Percentiles rank a stretch among this genome's conserved stretches.
Conservation (phyloP, 2,329 filamentous ascomycete genomes). For the Orbilia blumenaviensis region DNA sequence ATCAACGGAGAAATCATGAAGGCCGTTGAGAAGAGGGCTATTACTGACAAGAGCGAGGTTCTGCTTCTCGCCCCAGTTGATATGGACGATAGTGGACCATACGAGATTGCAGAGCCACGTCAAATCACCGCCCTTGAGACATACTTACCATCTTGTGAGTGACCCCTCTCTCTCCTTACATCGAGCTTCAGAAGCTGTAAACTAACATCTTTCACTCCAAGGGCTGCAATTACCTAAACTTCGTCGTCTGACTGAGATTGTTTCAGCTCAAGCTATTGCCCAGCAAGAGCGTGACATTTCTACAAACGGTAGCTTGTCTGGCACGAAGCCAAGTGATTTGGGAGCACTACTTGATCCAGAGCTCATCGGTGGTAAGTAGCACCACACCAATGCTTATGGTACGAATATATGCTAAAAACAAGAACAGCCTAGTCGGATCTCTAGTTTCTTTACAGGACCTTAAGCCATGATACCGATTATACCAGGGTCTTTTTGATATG, state of each 20-base stretch:
- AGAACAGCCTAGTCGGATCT: slow-evolving; percentile 26
- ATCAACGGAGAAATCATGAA: slow-evolving; percentile 99
- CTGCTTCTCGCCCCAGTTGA: slow-evolving; percentile 92
- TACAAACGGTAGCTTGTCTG: neutral
- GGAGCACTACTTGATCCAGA: slow-evolving; percentile 48
- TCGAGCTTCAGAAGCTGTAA: no score
- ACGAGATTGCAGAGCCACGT: slow-evolving; percentile 96
- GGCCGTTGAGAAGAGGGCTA: slow-evolving; percentile 85
- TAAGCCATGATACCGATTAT: neutral
- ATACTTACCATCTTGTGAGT: slow-evolving; percentile 93
- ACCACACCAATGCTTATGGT: no score
- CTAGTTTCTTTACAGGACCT: neutral
- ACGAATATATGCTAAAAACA: neutral
- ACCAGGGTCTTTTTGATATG: neutral
- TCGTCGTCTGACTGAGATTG: slow-evolving; percentile 97
- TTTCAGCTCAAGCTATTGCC: slow-evolving; percentile 89
- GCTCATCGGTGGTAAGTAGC: slow-evolving; percentile 34
- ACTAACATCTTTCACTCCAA: neutral
- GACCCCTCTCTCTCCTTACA: slow-evolving; percentile 70
- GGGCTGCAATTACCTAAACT: slow-evolving; percentile 65
- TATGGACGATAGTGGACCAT: slow-evolving; percentile 98
- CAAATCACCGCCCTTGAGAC: slow-evolving; percentile 96
- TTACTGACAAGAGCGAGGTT: slow-evolving; percentile 93
- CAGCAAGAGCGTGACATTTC: slow-evolving; percentile 73
- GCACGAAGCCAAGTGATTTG: slow-evolving; percentile 45